Percentiles rank a stretch among this genome's conserved stretches.
Conservation (phyloP, 2,329 filamentous ascomycete species). For the Hypoxylon sp. region DNA sequence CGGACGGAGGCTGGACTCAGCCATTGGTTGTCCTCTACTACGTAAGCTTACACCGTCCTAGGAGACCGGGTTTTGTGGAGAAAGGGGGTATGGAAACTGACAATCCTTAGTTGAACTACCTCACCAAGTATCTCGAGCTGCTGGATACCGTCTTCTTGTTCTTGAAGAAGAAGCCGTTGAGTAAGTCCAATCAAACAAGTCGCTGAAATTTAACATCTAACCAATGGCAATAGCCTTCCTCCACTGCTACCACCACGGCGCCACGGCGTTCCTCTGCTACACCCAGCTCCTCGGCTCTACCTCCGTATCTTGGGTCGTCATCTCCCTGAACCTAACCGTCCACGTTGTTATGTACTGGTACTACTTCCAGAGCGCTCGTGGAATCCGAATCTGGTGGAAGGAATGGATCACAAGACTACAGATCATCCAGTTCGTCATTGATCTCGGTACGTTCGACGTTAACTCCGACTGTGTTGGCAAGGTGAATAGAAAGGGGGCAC, state of each 20-base stretch:
- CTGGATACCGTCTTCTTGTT: slow-evolving; percentile 96
- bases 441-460: slow-evolving; percentile 77
- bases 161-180: slow-evolving; percentile 99
- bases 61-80: slow-evolving; percentile 10
- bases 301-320: slow-evolving; percentile 93
- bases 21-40: slow-evolving; percentile 96
- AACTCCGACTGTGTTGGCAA: background rate
- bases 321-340: slow-evolving; percentile 90
- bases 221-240: slow-evolving; percentile 75
- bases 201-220: slow-evolving; percentile 1
- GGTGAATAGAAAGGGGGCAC: slow-evolving; percentile 14
- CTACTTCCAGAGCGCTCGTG: slow-evolving; percentile 98
- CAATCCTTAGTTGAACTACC: slow-evolving; percentile 83
- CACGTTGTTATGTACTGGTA: slow-evolving; percentile 99
- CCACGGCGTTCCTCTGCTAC: slow-evolving; percentile 96
- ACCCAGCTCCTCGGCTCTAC: slow-evolving; percentile 94
- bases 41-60: slow-evolving; percentile 66
- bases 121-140: slow-evolving; percentile 97
- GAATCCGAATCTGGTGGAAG: slow-evolving; percentile 99
- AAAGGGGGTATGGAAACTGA: slow-evolving; percentile 53
- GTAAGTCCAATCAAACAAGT: slow-evolving; percentile 57
- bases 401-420: slow-evolving; percentile 98
- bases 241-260: slow-evolving; percentile 98
- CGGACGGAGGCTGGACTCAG: slow-evolving; percentile 90
- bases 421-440: slow-evolving; percentile 96